Evolutionary conservation across 352 stramenopile species (phyloP).

Genomic region (Phytopythium vexans): DNA sequence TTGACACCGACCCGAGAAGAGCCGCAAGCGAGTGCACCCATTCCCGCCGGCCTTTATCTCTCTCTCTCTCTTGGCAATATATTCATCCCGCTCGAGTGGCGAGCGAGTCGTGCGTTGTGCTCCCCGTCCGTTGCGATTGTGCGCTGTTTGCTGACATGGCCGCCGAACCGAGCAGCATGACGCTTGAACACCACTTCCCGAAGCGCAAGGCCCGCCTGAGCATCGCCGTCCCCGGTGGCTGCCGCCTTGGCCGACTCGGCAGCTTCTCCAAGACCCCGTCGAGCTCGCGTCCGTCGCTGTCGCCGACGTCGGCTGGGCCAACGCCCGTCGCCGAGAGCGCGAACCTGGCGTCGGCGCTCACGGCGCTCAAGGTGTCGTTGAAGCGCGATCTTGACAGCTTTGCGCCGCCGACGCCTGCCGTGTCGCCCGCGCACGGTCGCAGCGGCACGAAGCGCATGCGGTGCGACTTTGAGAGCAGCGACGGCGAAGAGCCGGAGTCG

Average conservation of each 20-base stretch:
- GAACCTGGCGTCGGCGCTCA: slow-evolving; percentile 55
- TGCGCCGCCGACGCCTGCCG: slow-evolving; percentile 62
- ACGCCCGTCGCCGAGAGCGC: slow-evolving; percentile 29
- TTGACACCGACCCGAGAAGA: too few species aligned
- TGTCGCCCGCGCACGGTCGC: slow-evolving; percentile 51
- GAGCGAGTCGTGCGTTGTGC: not conserved
- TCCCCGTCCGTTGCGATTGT: too few species aligned
- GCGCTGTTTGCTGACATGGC: not conserved
- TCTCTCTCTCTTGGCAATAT: too few species aligned
- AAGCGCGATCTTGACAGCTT: slow-evolving; percentile 73
- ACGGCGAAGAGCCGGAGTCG: slow-evolving; percentile 19
- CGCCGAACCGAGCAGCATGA: slow-evolving; percentile 22
- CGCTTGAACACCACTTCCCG: slow-evolving; percentile 65
- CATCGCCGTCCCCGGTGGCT: slow-evolving; percentile 16
- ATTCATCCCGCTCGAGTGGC: too few species aligned
- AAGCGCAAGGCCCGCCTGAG: slow-evolving; percentile 59
- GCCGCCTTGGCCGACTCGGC: slow-evolving; percentile 15
- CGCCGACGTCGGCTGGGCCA: slow-evolving; percentile 10
- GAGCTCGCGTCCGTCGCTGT: slow-evolving; percentile 6
- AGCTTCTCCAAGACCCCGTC: slow-evolving; percentile 8
- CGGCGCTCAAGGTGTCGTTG: slow-evolving; percentile 69
- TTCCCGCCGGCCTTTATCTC: too few species aligned
- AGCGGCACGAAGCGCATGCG: slow-evolving; percentile 49
- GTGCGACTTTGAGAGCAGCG: slow-evolving; percentile 44
- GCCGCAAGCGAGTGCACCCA: too few species aligned